Conservation (phyloP, 2,329 filamentous ascomycete species). For the Fusarium zealandicum region DNA sequence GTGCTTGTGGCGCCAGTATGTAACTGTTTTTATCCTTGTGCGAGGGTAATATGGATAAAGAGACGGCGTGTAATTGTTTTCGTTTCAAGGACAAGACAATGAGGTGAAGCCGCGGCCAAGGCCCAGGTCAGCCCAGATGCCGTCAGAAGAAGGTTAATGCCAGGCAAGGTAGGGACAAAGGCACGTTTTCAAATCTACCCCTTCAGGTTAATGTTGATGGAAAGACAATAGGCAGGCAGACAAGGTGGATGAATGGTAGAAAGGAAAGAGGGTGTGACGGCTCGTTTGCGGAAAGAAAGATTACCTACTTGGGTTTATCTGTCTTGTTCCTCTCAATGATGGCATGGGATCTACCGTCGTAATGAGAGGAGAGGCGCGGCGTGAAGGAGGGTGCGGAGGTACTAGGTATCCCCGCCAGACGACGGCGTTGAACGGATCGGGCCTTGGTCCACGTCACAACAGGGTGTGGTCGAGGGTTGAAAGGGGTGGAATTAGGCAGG, state of each 20-base stretch:
- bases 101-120: constrained; percentile 34
- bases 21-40: constrained; percentile 9
- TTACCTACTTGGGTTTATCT: constrained; percentile 8
- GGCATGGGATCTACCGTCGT: constrained; percentile 1
- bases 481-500: constrained; percentile 30
- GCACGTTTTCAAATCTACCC: constrained; percentile 25
- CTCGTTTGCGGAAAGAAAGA: constrained; percentile 2
- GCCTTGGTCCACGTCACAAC: constrained; percentile 41
- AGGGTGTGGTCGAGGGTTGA: constrained; percentile 24
- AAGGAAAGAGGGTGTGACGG: background rate
- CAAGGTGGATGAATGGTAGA: background rate
- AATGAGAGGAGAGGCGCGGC: constrained; percentile 2
- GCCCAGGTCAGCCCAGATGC: constrained; percentile 34
- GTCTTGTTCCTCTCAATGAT: constrained; percentile 7
- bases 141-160: constrained; percentile 39
- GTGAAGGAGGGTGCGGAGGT: constrained; percentile 15
- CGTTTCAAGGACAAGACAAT: constrained; percentile 9
- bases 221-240: background rate
- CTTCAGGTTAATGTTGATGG: background rate
- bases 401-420: constrained; percentile 11
- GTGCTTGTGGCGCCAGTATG: too few relatives aligned
- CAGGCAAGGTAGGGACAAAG: constrained; percentile 32
- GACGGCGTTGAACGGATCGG: constrained; percentile 39
- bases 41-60: constrained; percentile 18
- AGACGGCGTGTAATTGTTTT: constrained; percentile 12